Evolutionary conservation across 1,139 yeast genomes (phyloP).

Genomic region (Petasospora rhodanensis): DNA sequence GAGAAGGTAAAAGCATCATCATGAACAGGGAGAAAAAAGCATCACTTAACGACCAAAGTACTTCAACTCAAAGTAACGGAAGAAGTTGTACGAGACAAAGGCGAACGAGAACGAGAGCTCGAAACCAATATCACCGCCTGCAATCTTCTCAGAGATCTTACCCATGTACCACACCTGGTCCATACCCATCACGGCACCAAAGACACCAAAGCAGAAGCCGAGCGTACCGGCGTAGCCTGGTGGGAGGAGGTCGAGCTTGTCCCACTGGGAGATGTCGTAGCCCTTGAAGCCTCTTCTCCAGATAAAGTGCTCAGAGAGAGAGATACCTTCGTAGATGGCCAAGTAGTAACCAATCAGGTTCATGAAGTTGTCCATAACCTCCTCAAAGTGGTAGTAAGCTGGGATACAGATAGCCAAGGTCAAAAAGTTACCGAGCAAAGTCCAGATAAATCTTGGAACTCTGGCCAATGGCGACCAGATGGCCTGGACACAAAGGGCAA

Average conservation of each 20-base stretch:
- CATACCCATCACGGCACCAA: slow-evolving; percentile 86
- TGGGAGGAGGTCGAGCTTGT: slow-evolving; percentile 56
- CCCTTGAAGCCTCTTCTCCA: slow-evolving; percentile 58
- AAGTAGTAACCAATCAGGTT: slow-evolving; percentile 86
- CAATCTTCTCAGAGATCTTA: slow-evolving; percentile 51
- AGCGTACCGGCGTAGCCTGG: slow-evolving; percentile 71
- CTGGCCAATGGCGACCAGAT: slow-evolving; percentile 66
- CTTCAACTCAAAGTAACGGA: slow-evolving; percentile 69
- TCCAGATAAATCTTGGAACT: slow-evolving; percentile 82
- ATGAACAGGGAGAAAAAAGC: not conserved
- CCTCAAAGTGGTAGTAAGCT: slow-evolving; percentile 68
- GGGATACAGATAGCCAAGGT: slow-evolving; percentile 86
- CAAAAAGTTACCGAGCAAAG: slow-evolving; percentile 66
- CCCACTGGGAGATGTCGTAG: slow-evolving; percentile 62
- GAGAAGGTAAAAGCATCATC: too few relatives aligned
- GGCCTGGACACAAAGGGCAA: slow-evolving; percentile 81
- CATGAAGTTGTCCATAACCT: slow-evolving; percentile 82
- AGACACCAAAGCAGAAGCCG: slow-evolving; percentile 79
- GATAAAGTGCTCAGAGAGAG: slow-evolving; percentile 73
- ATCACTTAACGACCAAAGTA: slow-evolving; percentile 44
- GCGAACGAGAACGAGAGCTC: slow-evolving; percentile 73
- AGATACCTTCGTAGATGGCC: slow-evolving; percentile 75
- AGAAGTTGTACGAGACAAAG: slow-evolving; percentile 54
- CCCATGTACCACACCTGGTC: slow-evolving; percentile 80
- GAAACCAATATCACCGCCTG: slow-evolving; percentile 85